Evolutionary conservation across 176 grass and related monocot species (phyloP).

Genomic region (sorghum (Sorghum bicolor)): Sorghum_bicolor_NCBIv3 NC_012879.2:58285501-58286000

Average conservation of each 20-base stretch:
- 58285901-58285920: too few relatives aligned
- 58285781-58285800: not conserved
- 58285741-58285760: not conserved
- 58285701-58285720: not conserved
- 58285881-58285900: too few relatives aligned
- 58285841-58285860: not conserved
- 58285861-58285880: not conserved
- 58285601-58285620: too few relatives aligned
- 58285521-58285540: not conserved
- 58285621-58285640: too few relatives aligned
- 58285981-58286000: too few relatives aligned
- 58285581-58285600: too few relatives aligned
- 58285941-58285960: too few relatives aligned
- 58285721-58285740: not conserved
- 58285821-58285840: not conserved
- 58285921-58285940: too few relatives aligned
- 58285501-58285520: not conserved
- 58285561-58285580: not conserved
- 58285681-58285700: not conserved
- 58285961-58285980: too few relatives aligned
- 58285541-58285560: not conserved
- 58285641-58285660: not conserved
- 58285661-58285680: not conserved
- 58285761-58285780: not conserved
- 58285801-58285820: not conserved